Conservation (phyloP, 257 asterid species). For the Fraxinus cuspidata region DNA sequence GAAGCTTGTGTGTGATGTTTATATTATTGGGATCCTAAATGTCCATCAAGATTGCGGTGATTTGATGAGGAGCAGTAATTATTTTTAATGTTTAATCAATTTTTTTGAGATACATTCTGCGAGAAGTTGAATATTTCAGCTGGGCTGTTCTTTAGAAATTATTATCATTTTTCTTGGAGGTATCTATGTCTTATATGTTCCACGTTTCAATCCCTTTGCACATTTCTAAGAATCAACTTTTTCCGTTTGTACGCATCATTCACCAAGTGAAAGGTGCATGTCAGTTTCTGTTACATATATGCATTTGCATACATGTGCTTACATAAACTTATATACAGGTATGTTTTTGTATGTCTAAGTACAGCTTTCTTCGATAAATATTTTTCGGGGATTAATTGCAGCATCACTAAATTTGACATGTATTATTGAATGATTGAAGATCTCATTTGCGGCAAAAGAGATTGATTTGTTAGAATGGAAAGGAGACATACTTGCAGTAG, state of each 20-base stretch:
- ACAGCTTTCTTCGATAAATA: not conserved
- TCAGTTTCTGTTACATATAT: not conserved
- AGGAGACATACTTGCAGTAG: constrained; percentile 94
- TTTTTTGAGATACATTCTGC: not conserved
- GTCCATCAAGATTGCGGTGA: not conserved
- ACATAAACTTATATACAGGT: too few species aligned
- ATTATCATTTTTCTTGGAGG: not conserved
- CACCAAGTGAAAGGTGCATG: not conserved
- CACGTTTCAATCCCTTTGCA: not conserved
- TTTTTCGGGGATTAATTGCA: not conserved
- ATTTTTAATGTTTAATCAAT: not conserved
- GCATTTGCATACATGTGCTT: not conserved
- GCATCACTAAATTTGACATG: constrained; percentile 18
- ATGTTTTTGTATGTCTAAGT: not conserved
- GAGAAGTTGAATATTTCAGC: not conserved
- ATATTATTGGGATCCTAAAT: constrained; percentile 7
- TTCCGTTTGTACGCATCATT: not conserved
- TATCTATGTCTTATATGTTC: not conserved
- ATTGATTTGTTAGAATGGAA: constrained; percentile 87
- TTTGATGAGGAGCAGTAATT: not conserved
- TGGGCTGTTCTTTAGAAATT: not conserved
- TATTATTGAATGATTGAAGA: constrained; percentile 42
- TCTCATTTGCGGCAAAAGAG: constrained; percentile 82
- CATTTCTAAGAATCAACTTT: not conserved
- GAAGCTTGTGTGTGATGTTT: not conserved